These are phyloP conservation scores for Austroboletus niveus DNA, from an alignment of 1,284 basidiomycete genomes.

Conservation along the genomic window DNA sequence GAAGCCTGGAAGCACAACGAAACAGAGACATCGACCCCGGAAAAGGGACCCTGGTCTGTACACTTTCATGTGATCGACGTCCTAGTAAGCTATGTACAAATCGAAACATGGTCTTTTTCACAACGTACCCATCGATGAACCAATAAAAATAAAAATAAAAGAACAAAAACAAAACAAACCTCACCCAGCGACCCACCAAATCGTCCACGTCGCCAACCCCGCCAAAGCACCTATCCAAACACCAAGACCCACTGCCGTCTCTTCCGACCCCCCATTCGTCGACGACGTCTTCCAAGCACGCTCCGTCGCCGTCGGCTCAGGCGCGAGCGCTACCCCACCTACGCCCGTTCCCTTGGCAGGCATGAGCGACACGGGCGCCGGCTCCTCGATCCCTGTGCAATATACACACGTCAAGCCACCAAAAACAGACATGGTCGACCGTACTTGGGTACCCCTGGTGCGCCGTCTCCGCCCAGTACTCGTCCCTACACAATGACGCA, in stretches of 20 bases:
- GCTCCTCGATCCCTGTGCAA: slow-evolving; percentile 21
- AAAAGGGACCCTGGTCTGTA: no score
- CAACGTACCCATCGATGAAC: no score
- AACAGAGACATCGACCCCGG: no score
- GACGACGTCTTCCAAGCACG: slow-evolving; percentile 3
- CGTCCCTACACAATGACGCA: slow-evolving; percentile 23
- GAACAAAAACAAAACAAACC: no score
- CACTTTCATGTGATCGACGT: no score
- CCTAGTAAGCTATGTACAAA: no score
- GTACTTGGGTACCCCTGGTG: slow-evolving; percentile 26
- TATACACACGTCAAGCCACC: not conserved
- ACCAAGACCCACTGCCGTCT: slow-evolving; percentile 6
- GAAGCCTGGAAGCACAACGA: no score
- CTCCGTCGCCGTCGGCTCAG: slow-evolving; percentile 14
- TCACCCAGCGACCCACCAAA: slow-evolving; percentile 13
- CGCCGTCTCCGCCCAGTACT: slow-evolving; percentile 17
- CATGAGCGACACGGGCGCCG: slow-evolving; percentile 24
- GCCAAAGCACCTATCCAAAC: slow-evolving; percentile 13
- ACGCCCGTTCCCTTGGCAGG: slow-evolving; percentile 22
- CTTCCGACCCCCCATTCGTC: slow-evolving; percentile 17
- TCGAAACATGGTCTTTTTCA: no score
- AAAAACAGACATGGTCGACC: not conserved
- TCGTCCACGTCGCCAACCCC: slow-evolving; percentile 17
- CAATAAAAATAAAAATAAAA: not conserved
- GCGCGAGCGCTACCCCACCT: slow-evolving; percentile 29